Percentiles rank a stretch among this genome's conserved stretches.
These are phyloP conservation scores for Inga leiocalycina DNA, from an alignment of 306 rosid species.

Conservation along the genomic window DNA sequence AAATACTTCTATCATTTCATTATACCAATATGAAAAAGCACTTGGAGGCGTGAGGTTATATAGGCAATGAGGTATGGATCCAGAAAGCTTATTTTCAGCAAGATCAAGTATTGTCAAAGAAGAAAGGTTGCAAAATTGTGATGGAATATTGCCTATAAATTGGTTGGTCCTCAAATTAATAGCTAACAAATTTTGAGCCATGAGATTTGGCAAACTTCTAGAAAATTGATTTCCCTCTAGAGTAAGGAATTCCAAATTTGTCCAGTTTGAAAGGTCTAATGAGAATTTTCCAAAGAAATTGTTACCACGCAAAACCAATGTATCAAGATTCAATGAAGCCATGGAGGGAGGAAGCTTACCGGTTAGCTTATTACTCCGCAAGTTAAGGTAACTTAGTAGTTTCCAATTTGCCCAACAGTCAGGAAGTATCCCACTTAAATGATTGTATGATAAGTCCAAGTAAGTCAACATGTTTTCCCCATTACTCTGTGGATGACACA, in stretches of 20 bases:
- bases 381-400: neutral
- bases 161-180: neutral
- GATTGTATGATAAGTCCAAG: conserved; percentile 22
- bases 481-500: neutral
- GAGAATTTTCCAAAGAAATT: neutral
- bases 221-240: neutral
- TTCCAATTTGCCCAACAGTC: neutral
- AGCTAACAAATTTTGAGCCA: neutral
- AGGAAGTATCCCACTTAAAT: neutral
- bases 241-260: neutral
- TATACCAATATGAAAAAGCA: rapidly evolving
- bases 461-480: neutral
- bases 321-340: neutral
- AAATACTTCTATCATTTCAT: neutral
- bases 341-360: conserved; percentile 28
- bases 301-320: conserved; percentile 5
- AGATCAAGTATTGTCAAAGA: neutral
- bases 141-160: neutral
- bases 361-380: conserved; percentile 9
- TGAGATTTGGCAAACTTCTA: neutral
- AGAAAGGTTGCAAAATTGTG: neutral
- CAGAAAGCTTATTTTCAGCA: neutral
- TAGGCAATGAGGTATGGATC: neutral
- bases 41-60: neutral
- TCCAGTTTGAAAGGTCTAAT: neutral